A percentile compares a stretch with the other conserved stretches of the same genome.
Conservation (phyloP, 371 early-diverging fungal species). For the Mucor lusitanicus region DNA sequence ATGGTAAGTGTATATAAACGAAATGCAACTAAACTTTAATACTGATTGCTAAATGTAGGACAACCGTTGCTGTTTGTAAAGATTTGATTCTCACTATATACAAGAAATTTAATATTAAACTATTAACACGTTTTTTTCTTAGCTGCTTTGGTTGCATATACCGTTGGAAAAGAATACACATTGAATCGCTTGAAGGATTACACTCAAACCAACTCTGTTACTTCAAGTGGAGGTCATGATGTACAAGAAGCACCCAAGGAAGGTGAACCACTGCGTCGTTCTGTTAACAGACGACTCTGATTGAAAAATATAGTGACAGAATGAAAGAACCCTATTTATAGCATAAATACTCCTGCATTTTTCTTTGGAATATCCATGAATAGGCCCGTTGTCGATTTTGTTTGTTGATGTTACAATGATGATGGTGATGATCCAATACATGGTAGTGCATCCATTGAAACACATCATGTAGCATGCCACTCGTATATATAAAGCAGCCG, state of each 20-base stretch:
- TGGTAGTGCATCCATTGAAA: not conserved
- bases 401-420: not conserved
- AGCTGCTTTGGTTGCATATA: constrained; percentile 27
- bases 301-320: not conserved
- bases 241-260: constrained; percentile 7
- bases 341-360: not conserved
- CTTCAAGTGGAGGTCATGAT: constrained; percentile 19
- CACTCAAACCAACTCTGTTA: constrained; percentile 26
- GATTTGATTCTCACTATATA: not conserved
- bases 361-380: not conserved
- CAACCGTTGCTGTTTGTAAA: constrained; percentile 23
- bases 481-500: not conserved
- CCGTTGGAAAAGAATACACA: constrained; percentile 25
- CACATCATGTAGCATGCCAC: not conserved
- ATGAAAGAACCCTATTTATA: not conserved
- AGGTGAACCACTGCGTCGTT: constrained; percentile 21
- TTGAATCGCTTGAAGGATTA: constrained; percentile 20
- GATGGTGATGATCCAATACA: not conserved
- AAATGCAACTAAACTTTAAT: not conserved
- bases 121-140: not conserved
- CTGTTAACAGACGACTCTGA: constrained; percentile 30
- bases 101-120: not conserved
- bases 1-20: constrained; percentile 10
- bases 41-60: constrained; percentile 10
- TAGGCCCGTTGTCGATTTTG: not conserved